phyloP scores from a whole-genome alignment of 257 asterid genomes.

The Solanum clarkiae region DNA sequence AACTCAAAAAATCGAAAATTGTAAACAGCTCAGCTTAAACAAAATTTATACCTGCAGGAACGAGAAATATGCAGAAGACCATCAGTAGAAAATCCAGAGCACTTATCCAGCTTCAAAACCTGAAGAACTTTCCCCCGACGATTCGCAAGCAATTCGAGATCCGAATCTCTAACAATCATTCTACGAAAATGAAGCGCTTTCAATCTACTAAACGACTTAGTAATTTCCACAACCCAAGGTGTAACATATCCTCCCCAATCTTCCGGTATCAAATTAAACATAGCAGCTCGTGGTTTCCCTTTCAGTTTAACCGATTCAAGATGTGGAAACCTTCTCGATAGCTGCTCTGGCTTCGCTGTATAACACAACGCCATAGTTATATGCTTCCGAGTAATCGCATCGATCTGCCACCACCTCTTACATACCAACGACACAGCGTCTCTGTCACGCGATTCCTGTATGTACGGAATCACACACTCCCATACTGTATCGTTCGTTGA shows the following conservation, averaged over 20 bases:
- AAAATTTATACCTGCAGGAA: slow-evolving; percentile 42
- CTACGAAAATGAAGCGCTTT: slow-evolving; percentile 63
- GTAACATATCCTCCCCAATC: slow-evolving; percentile 78
- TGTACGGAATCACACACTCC: slow-evolving; percentile 62
- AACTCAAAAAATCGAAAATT: background rate
- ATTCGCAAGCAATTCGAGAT: slow-evolving; percentile 43
- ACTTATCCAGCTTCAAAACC: slow-evolving; percentile 64
- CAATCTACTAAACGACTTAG: slow-evolving; percentile 23
- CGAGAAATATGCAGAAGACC: slow-evolving; percentile 45
- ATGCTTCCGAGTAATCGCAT: slow-evolving; percentile 62
- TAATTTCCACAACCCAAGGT: slow-evolving; percentile 62
- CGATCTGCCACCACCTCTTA: slow-evolving; percentile 51
- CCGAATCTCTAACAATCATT: slow-evolving; percentile 68
- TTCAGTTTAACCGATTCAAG: slow-evolving; percentile 68
- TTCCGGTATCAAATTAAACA: slow-evolving; percentile 68
- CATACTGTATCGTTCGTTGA: slow-evolving; percentile 34
- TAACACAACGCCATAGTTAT: slow-evolving; percentile 79
- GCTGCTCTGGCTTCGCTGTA: slow-evolving; percentile 39
- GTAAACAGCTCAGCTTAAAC: background rate
- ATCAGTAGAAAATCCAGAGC: slow-evolving; percentile 74
- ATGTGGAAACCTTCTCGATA: slow-evolving; percentile 51
- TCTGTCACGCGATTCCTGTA: slow-evolving; percentile 59
- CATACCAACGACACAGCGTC: slow-evolving; percentile 50
- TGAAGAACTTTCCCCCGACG: slow-evolving; percentile 28
- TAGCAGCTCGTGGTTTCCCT: slow-evolving; percentile 89